Base-by-base conservation (phyloP, 352 stramenopile genomes). In the Globisporangium cylindrosporum region DNA sequence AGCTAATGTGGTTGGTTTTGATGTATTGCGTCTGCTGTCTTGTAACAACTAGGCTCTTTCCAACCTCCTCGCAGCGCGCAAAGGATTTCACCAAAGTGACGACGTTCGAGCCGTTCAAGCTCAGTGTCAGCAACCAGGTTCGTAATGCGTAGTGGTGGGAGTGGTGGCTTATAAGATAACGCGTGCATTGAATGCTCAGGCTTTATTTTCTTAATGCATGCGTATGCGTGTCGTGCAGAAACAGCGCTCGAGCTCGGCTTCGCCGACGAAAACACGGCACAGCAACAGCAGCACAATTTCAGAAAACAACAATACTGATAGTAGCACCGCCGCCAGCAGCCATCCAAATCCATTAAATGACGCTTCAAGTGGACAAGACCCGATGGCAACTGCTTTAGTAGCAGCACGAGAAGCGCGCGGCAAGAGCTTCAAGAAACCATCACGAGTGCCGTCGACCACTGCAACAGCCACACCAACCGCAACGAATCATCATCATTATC, bases 21-120 rank as follows among this genome's bases (percentile, higher is more conserved):
- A 34, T 8, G 0, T 7, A 10, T 14, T 9, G 48, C 29, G 53
- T 15, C 18, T 54, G 14, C 2, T 8, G 62, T 20, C 0, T 25
- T 32, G 38, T 60, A 18, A 48, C 36, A 34, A 75, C 41, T 66
- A 86, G 78, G n/a, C 66, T 83, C 32, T 62, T 27, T 38, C 68
- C 74, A 15, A 43, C 54, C 9, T 41, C 59, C 6, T 62, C 60
- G 6, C 72, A 73, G 38, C 71, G 69, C 9, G 8, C 32, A 2
- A 93, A 93, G 62, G 82, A 93, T 43, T 93, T 84, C 51, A 76
- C 71, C 29, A 78, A 79, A 57, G 68, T 84, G 36, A 93, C 85
- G 12, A 58, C 70, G 14, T 57, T 79, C 10, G 78, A 75, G 38
- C 82, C 85, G 0, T 93, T 93, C 66, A 70, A 77, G 58, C 71